phyloP scores from a whole-genome alignment of 805 yeast species.

The Suhomyces sp. region DNA sequence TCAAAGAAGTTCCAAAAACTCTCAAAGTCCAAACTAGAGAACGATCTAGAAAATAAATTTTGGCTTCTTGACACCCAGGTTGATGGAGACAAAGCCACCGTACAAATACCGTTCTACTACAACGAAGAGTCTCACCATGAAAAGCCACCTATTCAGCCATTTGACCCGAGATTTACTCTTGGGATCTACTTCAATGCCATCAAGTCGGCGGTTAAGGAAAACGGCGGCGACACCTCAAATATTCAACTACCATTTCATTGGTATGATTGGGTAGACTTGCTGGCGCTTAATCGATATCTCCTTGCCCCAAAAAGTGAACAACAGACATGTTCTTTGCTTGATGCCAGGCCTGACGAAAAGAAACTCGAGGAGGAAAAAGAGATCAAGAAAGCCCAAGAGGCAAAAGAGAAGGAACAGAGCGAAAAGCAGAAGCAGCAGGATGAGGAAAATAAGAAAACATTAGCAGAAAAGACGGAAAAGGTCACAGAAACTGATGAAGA shows the following conservation, averaged over 20 bases:
- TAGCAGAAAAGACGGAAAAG: conserved; percentile 3
- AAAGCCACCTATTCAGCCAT: conserved; percentile 20
- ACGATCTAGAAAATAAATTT: conserved; percentile 24
- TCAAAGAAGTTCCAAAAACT: conserved; percentile 13
- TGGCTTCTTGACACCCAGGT: conserved; percentile 12
- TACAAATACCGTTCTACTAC: conserved; percentile 7
- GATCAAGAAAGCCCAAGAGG: conserved; percentile 8
- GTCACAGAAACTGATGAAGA: conserved; percentile 1
- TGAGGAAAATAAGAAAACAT: conserved; percentile 7
- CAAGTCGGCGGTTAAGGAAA: background rate
- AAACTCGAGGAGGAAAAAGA: conserved; percentile 8
- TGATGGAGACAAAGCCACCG: background rate
- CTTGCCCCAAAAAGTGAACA: conserved; percentile 2
- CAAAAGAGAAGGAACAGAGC: conserved; percentile 9
- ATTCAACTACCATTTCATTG: conserved; percentile 44
- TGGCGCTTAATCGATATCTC: conserved; percentile 28
- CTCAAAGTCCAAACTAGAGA: conserved; percentile 11
- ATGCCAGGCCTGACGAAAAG: conserved; percentile 5
- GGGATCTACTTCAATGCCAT: conserved; percentile 19
- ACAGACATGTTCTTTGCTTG: conserved; percentile 4
- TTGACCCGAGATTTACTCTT: conserved; percentile 26
- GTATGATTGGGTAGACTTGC: conserved; percentile 55
- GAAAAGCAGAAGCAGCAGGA: conserved; percentile 10
- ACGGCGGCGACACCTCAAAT: conserved; percentile 1
- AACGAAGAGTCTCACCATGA: conserved; percentile 2